Base-by-base conservation (phyloP, 2,329 filamentous ascomycete genomes). In the Cladophialophora exuberans region DNA sequence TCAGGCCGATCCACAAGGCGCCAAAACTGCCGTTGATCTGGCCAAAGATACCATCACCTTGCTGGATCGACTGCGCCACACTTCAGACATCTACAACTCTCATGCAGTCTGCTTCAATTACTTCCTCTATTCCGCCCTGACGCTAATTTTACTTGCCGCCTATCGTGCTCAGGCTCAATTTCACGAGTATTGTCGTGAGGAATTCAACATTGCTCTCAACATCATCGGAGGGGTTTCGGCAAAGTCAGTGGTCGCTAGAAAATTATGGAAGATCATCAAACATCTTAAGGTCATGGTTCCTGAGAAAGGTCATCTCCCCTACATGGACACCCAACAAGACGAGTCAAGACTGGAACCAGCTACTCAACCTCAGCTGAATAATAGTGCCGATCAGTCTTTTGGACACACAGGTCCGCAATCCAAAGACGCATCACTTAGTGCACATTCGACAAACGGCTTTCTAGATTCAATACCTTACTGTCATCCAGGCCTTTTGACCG, bases 131-230 rank as follows among this genome's bases (percentile, higher is more conserved):
- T 73, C 71, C 18, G 70, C 72, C 0, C 59, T 75, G 5, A 72
- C 71, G 0, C 69, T 72, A 1, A 59, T 78, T 1, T 73, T 76
- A 25, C 67, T 77, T 0, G 77, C 76, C 1, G 75, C 79, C 0
- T 70, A 76, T 2, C 74, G 79, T 57, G 75, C 73, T 0, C 76
- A 77, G 0, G 65, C 67, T 1, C 66, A 66, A 2, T 79, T 78
- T 45, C 70, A 73, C 2, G 70, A 70, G 6, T 56, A 64, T 17
- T 71, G 69, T 47, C 66, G 69, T 2, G 61, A 63, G 0, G 70
- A 71, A 42, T 70, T 71, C 23, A 28, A 47, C 46, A 31, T 56
- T 2, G 54, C 54, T 25, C 47, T 56, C 9, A 30, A 56, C 11
- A 17, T 56, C 5, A 56, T 56, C 10, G 47, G 42, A 33, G 54